phyloP scores from a whole-genome alignment of 441 rosid genomes.

The Syzygium malaccense region DNA sequence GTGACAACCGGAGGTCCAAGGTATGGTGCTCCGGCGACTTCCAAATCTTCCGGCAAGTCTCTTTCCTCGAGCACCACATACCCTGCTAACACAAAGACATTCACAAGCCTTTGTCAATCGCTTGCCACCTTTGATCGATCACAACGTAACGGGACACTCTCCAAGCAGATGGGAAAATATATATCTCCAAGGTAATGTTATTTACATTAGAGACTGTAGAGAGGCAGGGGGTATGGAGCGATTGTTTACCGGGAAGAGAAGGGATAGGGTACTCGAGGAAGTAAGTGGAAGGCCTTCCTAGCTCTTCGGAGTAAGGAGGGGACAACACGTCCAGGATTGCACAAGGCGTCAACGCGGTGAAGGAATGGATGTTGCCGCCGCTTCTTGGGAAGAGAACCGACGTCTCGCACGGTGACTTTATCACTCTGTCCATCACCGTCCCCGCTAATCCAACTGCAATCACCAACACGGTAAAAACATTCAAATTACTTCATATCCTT shows the following conservation, averaged over 20 bases:
- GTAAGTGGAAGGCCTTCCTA: slow-evolving; percentile 41
- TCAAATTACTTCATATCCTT: background rate
- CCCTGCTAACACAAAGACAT: slow-evolving; percentile 9
- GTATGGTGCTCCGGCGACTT: slow-evolving; percentile 26
- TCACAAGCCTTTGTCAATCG: background rate
- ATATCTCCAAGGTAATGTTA: background rate
- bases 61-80: slow-evolving; percentile 27
- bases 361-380: slow-evolving; percentile 43
- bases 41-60: slow-evolving; percentile 25
- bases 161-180: background rate
- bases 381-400: slow-evolving; percentile 29
- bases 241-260: slow-evolving; percentile 22
- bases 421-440: slow-evolving; percentile 15
- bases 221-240: too few relatives aligned
- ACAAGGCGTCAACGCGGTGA: slow-evolving; percentile 41
- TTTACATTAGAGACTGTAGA: background rate
- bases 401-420: slow-evolving; percentile 24
- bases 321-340: slow-evolving; percentile 39
- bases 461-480: background rate
- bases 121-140: background rate
- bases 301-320: slow-evolving; percentile 43
- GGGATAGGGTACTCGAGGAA: slow-evolving; percentile 24
- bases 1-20: slow-evolving; percentile 25
- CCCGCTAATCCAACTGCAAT: slow-evolving; percentile 29
- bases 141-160: background rate